Conservation (phyloP, 208 protist genomes). For the Trypanosoma vivax region DNA sequence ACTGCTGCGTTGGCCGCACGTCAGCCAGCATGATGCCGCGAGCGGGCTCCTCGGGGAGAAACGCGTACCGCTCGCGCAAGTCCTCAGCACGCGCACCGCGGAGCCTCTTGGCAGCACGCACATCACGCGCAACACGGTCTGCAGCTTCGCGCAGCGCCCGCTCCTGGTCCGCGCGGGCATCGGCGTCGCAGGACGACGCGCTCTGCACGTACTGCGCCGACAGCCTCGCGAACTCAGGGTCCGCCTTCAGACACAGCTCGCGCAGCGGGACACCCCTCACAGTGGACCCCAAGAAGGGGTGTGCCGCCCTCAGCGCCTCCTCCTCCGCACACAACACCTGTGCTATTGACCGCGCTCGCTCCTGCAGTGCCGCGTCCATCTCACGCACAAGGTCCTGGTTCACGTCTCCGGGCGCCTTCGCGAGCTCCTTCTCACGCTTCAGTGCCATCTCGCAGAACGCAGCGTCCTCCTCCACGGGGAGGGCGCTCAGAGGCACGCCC, state of each 20-base stretch:
- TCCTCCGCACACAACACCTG: not conserved
- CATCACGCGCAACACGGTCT: not conserved
- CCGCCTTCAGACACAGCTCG: not conserved
- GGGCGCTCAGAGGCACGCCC: not conserved
- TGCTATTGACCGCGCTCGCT: not conserved
- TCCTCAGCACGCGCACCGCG: not conserved
- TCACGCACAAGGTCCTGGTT: not conserved
- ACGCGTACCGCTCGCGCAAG: conserved; percentile 1
- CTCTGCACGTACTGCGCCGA: not conserved
- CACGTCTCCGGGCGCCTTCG: not conserved
- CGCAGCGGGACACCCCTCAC: not conserved
- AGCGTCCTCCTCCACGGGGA: conserved; percentile 39
- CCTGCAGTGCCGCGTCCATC: not conserved
- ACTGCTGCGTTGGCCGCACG: not conserved
- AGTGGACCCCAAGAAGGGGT: not conserved
- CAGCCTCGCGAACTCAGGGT: not conserved
- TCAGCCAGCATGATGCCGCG: not conserved
- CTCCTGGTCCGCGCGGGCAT: not conserved
- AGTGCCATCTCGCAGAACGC: not conserved
- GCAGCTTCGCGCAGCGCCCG: not conserved
- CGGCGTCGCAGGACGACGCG: not conserved
- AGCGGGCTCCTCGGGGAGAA: not conserved
- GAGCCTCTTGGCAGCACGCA: not conserved
- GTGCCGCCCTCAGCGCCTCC: not conserved
- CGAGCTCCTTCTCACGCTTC: not conserved